Conservation (phyloP, 1,139 yeast genomes). For the Saccharomyces hybrid region DNA sequence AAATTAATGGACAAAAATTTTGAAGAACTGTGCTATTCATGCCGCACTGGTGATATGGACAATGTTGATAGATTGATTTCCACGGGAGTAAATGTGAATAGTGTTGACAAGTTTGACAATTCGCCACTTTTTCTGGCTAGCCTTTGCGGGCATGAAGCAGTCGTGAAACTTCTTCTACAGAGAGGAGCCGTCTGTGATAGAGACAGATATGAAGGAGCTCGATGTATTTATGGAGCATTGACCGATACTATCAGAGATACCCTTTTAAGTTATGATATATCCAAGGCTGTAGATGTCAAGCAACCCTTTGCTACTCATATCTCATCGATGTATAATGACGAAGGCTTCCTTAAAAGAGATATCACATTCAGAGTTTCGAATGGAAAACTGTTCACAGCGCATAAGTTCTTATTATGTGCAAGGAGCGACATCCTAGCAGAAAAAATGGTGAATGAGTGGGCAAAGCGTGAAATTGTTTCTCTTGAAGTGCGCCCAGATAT, state of each 20-base stretch:
- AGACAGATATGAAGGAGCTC: conserved; percentile 72
- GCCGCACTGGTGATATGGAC: conserved; percentile 61
- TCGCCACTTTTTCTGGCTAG: conserved; percentile 68
- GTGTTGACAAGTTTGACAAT: conserved; percentile 64
- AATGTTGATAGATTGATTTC: conserved; percentile 51
- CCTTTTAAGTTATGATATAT: conserved; percentile 53
- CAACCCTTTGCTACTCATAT: conserved; percentile 73
- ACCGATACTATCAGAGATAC: conserved; percentile 56
- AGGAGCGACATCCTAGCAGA: conserved; percentile 30
- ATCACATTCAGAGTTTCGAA: conserved; percentile 30
- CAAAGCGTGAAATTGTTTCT: not conserved
- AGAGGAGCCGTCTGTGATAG: conserved; percentile 72
- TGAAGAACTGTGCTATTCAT: conserved; percentile 48
- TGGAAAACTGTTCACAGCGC: conserved; percentile 17
- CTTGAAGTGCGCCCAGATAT: not conserved
- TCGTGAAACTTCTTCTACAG: conserved; percentile 52
- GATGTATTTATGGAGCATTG: conserved; percentile 72
- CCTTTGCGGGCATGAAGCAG: conserved; percentile 60
- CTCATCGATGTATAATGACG: conserved; percentile 40
- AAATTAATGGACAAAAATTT: conserved; percentile 18
- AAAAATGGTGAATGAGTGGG: conserved; percentile 19
- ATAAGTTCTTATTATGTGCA: conserved; percentile 36
- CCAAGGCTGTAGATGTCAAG: conserved; percentile 58
- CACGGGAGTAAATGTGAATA: conserved; percentile 50
- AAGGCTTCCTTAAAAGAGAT: conserved; percentile 35